phyloP scores from a whole-genome alignment of 345 rosid genomes.

The Carallia brachiata region DNA sequence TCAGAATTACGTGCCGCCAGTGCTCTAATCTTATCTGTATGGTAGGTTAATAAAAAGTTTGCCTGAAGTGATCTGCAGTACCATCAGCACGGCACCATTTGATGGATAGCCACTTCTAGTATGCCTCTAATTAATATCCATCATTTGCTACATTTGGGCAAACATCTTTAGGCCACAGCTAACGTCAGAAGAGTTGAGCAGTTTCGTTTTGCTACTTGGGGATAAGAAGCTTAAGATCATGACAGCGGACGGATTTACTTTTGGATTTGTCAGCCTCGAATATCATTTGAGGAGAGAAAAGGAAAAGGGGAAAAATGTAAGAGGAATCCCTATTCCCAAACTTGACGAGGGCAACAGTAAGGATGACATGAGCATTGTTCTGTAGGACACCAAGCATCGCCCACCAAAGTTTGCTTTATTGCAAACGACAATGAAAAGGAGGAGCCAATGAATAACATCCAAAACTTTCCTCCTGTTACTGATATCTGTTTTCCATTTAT shows the following conservation, averaged over 20 bases:
- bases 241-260: neutral
- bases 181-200: too few species aligned
- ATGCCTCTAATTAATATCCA: too few species aligned
- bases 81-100: too few species aligned
- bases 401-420: slow-evolving; percentile 37
- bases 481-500: slow-evolving; percentile 36
- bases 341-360: slow-evolving; percentile 22
- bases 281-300: slow-evolving; percentile 33
- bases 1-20: too few species aligned
- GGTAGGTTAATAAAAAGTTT: too few species aligned
- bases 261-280: slow-evolving; percentile 24
- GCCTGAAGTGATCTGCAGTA: too few species aligned
- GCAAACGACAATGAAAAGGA: slow-evolving; percentile 14
- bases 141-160: too few species aligned
- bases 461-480: neutral
- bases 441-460: slow-evolving; percentile 11
- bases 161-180: too few species aligned
- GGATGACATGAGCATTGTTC: slow-evolving; percentile 49
- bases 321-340: neutral
- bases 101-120: too few species aligned
- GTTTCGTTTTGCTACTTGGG: slow-evolving; percentile 3
- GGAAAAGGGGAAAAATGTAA: slow-evolving; percentile 10
- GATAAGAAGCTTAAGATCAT: slow-evolving; percentile 3
- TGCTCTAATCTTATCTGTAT: too few species aligned
- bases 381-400: slow-evolving; percentile 39